Evolutionary conservation across 2,329 filamentous ascomycete genomes (phyloP).

Genomic region (Daldinia sp.): DNA sequence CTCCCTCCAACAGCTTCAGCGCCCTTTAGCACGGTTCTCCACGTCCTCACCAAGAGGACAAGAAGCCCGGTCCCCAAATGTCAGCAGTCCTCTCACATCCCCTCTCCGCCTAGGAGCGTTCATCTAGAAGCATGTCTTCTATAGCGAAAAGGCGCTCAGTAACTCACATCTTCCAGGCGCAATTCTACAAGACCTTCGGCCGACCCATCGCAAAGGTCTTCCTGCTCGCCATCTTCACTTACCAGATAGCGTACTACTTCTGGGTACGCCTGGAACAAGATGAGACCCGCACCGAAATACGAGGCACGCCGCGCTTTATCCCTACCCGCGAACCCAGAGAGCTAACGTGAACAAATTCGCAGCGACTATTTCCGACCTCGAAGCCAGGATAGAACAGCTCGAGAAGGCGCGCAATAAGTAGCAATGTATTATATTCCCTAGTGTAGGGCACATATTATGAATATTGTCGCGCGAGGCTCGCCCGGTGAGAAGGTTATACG

Average conservation of each 20-base stretch:
- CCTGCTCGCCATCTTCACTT: conserved; percentile 78
- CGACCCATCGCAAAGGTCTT: conserved; percentile 77
- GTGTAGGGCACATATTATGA: not conserved
- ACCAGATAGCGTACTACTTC: conserved; percentile 77
- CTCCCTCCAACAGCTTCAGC: conserved; percentile 11
- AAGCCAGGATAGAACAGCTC: conserved; percentile 44
- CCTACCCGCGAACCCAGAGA: not conserved
- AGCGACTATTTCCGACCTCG: conserved; percentile 44
- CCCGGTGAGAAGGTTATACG: not conserved
- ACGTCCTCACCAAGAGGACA: conserved; percentile 27
- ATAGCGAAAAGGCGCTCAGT: not conserved
- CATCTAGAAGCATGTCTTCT: not conserved
- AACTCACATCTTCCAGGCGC: conserved; percentile 53
- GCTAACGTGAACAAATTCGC: conserved; percentile 9
- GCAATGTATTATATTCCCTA: not conserved
- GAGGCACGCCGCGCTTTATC: conserved; percentile 54
- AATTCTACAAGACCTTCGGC: conserved; percentile 79
- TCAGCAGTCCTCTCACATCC: conserved; percentile 14
- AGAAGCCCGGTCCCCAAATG: conserved; percentile 28
- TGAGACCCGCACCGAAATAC: conserved; percentile 68
- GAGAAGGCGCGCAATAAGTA: conserved; percentile 39
- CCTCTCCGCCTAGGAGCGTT: not conserved
- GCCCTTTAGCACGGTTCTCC: conserved; percentile 31
- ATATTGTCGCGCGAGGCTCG: not conserved
- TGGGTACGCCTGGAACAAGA: conserved; percentile 79